Conservation (phyloP, 2,329 filamentous ascomycete genomes). For the Aureobasidium sp. region DNA sequence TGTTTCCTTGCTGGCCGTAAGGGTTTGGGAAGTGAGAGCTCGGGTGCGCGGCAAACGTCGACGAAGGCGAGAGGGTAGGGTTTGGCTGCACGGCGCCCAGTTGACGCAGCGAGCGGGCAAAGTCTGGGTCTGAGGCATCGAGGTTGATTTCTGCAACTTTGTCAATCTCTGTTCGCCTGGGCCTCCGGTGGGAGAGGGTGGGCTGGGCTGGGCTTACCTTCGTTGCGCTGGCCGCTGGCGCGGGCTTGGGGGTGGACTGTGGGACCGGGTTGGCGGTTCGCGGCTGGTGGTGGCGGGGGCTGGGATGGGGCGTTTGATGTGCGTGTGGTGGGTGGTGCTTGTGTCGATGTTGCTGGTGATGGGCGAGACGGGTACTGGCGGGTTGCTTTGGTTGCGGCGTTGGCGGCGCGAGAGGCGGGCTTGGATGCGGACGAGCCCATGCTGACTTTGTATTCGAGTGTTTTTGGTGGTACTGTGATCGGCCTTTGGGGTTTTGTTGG, state of each 20-base stretch:
- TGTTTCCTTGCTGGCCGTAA: neutral
- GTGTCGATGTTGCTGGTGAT: slow-evolving; percentile 21
- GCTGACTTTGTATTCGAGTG: neutral
- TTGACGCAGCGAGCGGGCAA: slow-evolving; percentile 69
- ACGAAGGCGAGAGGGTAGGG: slow-evolving; percentile 47
- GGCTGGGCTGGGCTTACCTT: slow-evolving; percentile 24
- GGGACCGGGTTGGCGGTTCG: slow-evolving; percentile 30
- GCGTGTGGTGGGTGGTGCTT: slow-evolving; percentile 15
- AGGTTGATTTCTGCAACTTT: slow-evolving; percentile 43
- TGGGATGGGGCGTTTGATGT: slow-evolving; percentile 18
- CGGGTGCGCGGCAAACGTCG: slow-evolving; percentile 37
- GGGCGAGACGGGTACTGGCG: slow-evolving; percentile 48
- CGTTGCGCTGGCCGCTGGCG: slow-evolving; percentile 30
- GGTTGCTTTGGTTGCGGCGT: slow-evolving; percentile 40
- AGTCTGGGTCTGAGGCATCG: slow-evolving; percentile 54
- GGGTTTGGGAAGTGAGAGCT: slow-evolving; percentile 23
- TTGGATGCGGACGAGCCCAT: slow-evolving; percentile 56
- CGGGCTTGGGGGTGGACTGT: slow-evolving; percentile 32
- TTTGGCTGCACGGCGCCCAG: slow-evolving; percentile 51
- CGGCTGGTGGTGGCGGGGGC: slow-evolving; percentile 19
- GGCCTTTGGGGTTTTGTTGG: neutral
- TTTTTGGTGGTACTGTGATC: neutral
- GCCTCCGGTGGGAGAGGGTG: slow-evolving; percentile 3
- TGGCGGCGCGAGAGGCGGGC: slow-evolving; percentile 30
- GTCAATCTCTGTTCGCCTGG: neutral